phyloP scores from a whole-genome alignment of 345 rosid genomes.

The Psidium friedrichsthalianum region DNA sequence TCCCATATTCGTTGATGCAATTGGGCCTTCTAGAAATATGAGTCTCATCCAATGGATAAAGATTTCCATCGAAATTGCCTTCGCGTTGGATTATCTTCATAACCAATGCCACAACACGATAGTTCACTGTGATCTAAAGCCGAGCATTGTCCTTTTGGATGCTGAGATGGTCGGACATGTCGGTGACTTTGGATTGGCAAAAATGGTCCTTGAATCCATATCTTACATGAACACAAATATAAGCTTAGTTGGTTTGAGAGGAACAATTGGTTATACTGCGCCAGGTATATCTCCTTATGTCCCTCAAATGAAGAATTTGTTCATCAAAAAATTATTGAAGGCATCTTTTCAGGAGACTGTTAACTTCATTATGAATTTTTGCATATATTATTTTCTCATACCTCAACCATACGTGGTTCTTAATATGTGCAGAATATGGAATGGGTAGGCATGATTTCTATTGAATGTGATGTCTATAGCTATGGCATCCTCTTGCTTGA shows the following conservation, averaged over 20 bases:
- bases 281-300: no score
- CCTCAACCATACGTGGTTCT: no score
- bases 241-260: background rate
- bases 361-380: no score
- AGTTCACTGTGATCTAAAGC: constrained; percentile 9
- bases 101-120: background rate
- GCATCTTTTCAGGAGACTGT: no score
- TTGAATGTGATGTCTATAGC: no score
- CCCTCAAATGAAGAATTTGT: no score
- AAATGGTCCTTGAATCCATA: background rate
- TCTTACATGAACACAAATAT: background rate
- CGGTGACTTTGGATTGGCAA: background rate
- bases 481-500: no score
- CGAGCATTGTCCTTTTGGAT: background rate
- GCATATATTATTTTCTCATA: no score
- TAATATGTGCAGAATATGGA: no score
- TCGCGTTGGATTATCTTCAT: constrained; percentile 13
- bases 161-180: background rate
- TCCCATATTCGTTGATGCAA: background rate
- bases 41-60: background rate
- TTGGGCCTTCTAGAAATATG: background rate
- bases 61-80: background rate
- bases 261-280: no score
- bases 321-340: no score
- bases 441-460: no score